Conservation (phyloP, 495 filamentous ascomycete genomes). For the Aeminium ludgeri region DNA sequence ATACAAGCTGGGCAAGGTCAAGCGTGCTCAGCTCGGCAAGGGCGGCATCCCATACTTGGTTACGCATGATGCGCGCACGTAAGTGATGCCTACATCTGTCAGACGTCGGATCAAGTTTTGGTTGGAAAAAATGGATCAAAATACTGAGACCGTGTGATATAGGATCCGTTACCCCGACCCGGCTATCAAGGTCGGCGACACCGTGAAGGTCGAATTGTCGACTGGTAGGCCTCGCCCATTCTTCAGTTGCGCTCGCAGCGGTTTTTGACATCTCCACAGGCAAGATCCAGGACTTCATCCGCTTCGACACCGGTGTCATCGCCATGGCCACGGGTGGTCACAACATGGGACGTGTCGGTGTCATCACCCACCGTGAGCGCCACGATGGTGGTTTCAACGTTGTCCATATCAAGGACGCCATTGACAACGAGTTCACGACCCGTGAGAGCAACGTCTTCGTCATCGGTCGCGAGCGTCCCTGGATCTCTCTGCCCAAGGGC, state of each 20-base stretch:
- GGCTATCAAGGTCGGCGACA: constrained; percentile 97
- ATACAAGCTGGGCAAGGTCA: constrained; percentile 99
- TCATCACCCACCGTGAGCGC: constrained; percentile 98
- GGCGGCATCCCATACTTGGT: constrained; percentile 99
- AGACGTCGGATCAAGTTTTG: constrained; percentile 99
- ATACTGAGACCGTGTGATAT: constrained; percentile 16
- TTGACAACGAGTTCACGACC: constrained; percentile 98
- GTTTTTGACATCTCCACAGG: constrained; percentile 6
- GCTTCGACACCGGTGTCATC: constrained; percentile 93
- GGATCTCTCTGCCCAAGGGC: constrained; percentile 97
- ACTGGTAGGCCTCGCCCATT: constrained; percentile 52
- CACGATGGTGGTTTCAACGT: constrained; percentile 99
- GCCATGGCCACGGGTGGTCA: constrained; percentile 97
- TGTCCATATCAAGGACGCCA: constrained; percentile 97
- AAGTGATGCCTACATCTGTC: constrained; percentile 76
- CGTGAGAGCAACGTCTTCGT: constrained; percentile 98
- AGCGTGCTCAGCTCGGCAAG: constrained; percentile 95
- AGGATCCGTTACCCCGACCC: constrained; percentile 99
- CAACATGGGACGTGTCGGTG: constrained; percentile 99
- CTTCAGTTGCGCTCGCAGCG: not conserved
- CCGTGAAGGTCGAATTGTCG: constrained; percentile 92
- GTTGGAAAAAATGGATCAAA: constrained; percentile 35
- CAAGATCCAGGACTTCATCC: constrained; percentile 90
- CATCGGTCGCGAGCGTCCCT: constrained; percentile 94
- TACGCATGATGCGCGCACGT: constrained; percentile 99